Percentiles rank a stretch among this genome's conserved stretches.
phyloP scores from a whole-genome alignment of 2,329 filamentous ascomycete genomes.

The Cladophialophora carrionii region DNA sequence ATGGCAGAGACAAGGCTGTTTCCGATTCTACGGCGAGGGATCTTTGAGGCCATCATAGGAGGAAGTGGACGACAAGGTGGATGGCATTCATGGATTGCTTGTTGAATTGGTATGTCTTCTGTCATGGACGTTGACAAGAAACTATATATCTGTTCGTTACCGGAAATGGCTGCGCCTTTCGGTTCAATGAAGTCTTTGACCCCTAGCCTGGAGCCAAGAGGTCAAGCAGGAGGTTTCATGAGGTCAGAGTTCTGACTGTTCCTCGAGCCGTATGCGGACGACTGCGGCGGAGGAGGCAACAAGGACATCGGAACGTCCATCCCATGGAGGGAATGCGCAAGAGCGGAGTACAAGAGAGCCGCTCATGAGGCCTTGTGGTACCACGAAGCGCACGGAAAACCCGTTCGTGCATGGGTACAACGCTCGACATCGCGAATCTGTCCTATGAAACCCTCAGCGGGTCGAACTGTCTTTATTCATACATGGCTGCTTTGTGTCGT shows the following conservation, averaged over 20 bases:
- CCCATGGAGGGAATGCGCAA: background rate
- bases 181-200: background rate
- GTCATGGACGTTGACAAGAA: background rate
- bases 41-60: background rate
- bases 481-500: background rate
- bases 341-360: background rate
- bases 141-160: background rate
- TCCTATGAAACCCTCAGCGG: background rate
- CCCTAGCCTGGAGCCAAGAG: background rate
- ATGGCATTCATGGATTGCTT: background rate
- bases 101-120: background rate
- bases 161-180: background rate
- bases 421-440: no score
- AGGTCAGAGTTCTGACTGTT: background rate
- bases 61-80: background rate
- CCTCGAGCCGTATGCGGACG: background rate
- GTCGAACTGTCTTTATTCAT: background rate
- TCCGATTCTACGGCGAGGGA: constrained; percentile 20
- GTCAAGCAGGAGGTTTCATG: background rate
- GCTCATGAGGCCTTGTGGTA: background rate
- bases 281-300: background rate
- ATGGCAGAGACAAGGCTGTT: constrained; percentile 20
- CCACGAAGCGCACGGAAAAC: background rate
- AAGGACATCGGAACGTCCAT: background rate
- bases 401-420: background rate